Percentiles rank a stretch among this genome's conserved stretches.
These are phyloP conservation scores for Melocanna baccifera DNA, from an alignment of 176 grass and related monocot species.

Conservation along the genomic window DNA sequence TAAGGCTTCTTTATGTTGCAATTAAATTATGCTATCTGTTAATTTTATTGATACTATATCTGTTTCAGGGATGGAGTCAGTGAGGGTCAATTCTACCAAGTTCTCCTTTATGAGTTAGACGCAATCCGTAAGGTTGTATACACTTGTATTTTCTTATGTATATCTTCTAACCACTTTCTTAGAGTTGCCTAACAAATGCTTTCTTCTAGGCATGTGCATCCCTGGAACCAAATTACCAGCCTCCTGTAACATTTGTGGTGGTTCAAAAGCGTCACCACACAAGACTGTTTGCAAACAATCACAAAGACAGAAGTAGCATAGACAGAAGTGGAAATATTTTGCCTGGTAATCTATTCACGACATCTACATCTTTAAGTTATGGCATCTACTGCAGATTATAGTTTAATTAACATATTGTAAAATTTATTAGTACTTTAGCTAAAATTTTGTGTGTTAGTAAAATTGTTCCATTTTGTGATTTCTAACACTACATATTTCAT, in stretches of 20 bases:
- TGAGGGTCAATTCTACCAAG: conserved; percentile 98
- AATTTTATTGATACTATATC: neutral
- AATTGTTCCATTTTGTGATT: neutral
- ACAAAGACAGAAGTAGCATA: conserved; percentile 92
- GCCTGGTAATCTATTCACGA: conserved; percentile 57
- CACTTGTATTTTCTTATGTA: neutral
- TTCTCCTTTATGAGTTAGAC: conserved; percentile 94
- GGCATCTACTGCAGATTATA: neutral
- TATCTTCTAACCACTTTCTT: neutral
- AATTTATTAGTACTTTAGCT: neutral
- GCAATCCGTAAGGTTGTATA: conserved; percentile 93
- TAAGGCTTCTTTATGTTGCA: neutral
- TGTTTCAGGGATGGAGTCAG: conserved; percentile 92
- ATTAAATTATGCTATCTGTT: neutral
- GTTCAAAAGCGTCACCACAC: conserved; percentile 99
- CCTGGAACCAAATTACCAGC: conserved; percentile 98
- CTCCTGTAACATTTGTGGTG: conserved; percentile 96
- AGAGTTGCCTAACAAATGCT: conserved; percentile 16
- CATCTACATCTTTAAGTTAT: conserved; percentile 7
- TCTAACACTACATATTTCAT: neutral
- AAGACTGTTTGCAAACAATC: conserved; percentile 94
- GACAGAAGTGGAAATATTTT: conserved; percentile 99
- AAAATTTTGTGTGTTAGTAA: neutral
- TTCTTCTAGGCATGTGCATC: conserved; percentile 87
- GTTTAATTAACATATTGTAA: neutral